A percentile compares a stretch with the other conserved stretches of the same genome.
phyloP scores from a whole-genome alignment of 257 asterid genomes.

The Fraxinus cuspidata region DNA sequence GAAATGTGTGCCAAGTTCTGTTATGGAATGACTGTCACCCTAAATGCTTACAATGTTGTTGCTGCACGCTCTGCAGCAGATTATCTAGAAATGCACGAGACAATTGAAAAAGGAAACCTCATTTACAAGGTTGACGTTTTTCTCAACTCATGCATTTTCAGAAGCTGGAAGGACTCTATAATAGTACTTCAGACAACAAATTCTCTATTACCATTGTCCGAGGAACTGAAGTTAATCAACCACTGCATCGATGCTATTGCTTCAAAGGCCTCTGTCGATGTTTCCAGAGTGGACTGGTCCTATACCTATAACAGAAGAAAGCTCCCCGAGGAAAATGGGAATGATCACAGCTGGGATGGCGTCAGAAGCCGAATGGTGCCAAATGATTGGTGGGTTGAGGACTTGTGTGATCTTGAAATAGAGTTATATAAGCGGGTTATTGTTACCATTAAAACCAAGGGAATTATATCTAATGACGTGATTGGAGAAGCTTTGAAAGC shows the following conservation, averaged over 20 bases:
- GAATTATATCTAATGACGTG: constrained; percentile 51
- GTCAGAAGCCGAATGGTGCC: constrained; percentile 68
- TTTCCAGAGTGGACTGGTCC: constrained; percentile 88
- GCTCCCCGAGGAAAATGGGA: constrained; percentile 66
- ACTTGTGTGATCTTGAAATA: constrained; percentile 73
- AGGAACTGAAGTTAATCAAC: constrained; percentile 71
- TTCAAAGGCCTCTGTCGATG: constrained; percentile 71
- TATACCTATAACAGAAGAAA: constrained; percentile 76
- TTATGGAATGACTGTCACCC: constrained; percentile 82
- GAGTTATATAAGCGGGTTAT: constrained; percentile 71
- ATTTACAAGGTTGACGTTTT: constrained; percentile 82
- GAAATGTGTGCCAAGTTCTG: constrained; percentile 94
- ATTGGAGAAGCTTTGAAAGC: constrained; percentile 92
- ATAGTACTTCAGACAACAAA: constrained; percentile 78
- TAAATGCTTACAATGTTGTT: no score
- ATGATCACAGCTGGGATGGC: constrained; percentile 58
- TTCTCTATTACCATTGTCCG: constrained; percentile 52
- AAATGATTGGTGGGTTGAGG: constrained; percentile 98
- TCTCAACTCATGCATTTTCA: constrained; percentile 68
- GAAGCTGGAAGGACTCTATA: constrained; percentile 97
- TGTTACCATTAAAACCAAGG: constrained; percentile 49
- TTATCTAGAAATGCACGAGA: no score
- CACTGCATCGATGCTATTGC: constrained; percentile 82
- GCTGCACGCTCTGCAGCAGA: no score
- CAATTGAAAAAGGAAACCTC: no score